Evolutionary conservation across 805 yeast genomes (phyloP).

Genomic region (Pichia scutulata): DNA sequence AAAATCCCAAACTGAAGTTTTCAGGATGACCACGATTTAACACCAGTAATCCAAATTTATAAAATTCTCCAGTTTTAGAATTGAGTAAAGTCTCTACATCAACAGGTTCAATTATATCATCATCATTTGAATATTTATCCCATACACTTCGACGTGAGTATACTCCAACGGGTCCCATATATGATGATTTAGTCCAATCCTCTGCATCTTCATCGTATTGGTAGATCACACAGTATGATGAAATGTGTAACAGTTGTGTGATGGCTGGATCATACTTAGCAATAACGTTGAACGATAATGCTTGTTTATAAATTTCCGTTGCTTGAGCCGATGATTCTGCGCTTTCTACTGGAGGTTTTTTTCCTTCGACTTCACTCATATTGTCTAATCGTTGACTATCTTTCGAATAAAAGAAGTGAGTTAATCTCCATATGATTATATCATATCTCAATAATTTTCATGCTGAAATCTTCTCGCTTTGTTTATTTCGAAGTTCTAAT

Average conservation of each 20-base stretch:
- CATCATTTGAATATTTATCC: conserved; percentile 4
- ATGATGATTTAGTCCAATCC: conserved; percentile 67
- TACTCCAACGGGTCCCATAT: conserved; percentile 61
- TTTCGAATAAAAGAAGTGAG: no score
- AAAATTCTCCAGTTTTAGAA: conserved; percentile 28
- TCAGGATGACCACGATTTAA: conserved; percentile 61
- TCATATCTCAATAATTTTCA: background rate
- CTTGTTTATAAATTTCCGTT: conserved; percentile 55
- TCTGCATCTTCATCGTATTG: conserved; percentile 44
- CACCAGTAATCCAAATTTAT: conserved; percentile 63
- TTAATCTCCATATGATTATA: no score
- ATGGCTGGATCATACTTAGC: conserved; percentile 69
- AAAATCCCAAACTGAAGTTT: conserved; percentile 63
- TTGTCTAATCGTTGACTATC: no score
- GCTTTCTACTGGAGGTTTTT: background rate
- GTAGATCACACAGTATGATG: conserved; percentile 68
- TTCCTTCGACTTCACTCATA: background rate
- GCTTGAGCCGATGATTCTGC: conserved; percentile 42
- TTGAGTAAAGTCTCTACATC: conserved; percentile 28
- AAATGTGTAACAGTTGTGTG: conserved; percentile 56
- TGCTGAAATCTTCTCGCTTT: background rate
- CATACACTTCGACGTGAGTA: conserved; percentile 28
- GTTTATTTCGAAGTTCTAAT: background rate
- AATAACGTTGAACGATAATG: conserved; percentile 68
- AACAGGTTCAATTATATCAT: conserved; percentile 5